A percentile compares a stretch with the other conserved stretches of the same genome.
Conservation (phyloP, 1,284 basidiomycete genomes). For the Ustanciosporium gigantosporum region DNA sequence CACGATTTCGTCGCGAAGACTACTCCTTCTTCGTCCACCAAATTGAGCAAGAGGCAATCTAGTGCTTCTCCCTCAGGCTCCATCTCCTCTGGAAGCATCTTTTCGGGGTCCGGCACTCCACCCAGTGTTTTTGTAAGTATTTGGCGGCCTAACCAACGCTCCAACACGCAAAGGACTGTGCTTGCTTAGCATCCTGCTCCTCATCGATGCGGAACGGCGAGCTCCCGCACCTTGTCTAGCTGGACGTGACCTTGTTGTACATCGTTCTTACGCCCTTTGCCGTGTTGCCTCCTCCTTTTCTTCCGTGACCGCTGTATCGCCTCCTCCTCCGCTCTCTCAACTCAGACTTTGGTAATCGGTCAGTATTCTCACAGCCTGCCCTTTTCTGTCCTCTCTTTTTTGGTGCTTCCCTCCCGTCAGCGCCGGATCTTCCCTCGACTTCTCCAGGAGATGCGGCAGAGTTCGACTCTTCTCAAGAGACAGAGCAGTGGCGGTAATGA, state of each 20-base stretch:
- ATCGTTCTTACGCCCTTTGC: background rate
- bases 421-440: background rate
- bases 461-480: slow-evolving; percentile 4
- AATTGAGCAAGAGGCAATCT: background rate
- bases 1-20: background rate
- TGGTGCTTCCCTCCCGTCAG: background rate
- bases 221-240: no score
- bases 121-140: slow-evolving; percentile 53
- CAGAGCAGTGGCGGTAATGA: slow-evolving; percentile 8
- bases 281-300: background rate
- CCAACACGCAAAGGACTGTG: no score
- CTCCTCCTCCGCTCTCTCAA: background rate
- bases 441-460: background rate
- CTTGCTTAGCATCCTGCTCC: no score
- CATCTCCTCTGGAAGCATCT: slow-evolving; percentile 8
- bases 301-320: background rate
- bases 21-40: background rate
- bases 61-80: slow-evolving; percentile 4
- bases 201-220: background rate
- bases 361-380: slow-evolving; percentile 19
- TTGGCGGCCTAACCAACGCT: background rate
- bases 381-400: background rate
- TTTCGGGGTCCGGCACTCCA: slow-evolving; percentile 29
- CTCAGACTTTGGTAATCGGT: slow-evolving; percentile 52
- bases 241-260: no score